Evolutionary conservation across 257 asterid genomes (phyloP).

Genomic region (Marsdenia floribunda): DNA sequence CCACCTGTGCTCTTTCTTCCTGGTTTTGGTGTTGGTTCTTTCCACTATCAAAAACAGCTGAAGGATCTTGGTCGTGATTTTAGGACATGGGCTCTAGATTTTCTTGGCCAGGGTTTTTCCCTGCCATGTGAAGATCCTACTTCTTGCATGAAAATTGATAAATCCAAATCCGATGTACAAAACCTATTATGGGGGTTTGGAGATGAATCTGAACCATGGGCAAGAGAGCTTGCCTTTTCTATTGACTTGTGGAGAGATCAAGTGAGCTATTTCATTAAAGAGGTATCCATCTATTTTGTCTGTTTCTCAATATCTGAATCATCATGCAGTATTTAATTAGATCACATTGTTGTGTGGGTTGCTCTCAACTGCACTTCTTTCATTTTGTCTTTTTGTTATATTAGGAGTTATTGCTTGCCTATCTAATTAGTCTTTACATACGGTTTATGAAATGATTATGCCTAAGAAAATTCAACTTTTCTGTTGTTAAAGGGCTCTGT

Average conservation of each 20-base stretch:
- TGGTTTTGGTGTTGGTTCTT: slow-evolving; percentile 95
- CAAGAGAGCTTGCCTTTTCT: slow-evolving; percentile 74
- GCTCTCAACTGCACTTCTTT: neutral
- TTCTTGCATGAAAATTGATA: slow-evolving; percentile 22
- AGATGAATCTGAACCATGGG: slow-evolving; percentile 82
- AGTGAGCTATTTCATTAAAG: slow-evolving; percentile 67
- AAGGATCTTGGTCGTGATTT: slow-evolving; percentile 87
- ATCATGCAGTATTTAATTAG: neutral
- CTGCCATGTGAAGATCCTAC: slow-evolving; percentile 85
- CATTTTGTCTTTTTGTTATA: neutral
- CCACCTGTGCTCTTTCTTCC: slow-evolving; percentile 87
- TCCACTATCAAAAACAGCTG: slow-evolving; percentile 84
- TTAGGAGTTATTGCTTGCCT: neutral
- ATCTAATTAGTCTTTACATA: neutral
- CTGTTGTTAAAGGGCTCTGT: neutral
- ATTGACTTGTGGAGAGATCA: slow-evolving; percentile 88
- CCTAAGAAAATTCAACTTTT: neutral
- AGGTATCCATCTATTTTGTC: slow-evolving; percentile 39
- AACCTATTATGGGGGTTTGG: slow-evolving; percentile 79
- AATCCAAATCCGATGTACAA: slow-evolving; percentile 29
- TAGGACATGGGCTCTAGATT: slow-evolving; percentile 77
- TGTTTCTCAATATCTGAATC: slow-evolving; percentile 5
- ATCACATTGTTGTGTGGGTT: neutral
- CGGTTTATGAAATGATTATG: neutral
- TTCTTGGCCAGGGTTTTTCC: slow-evolving; percentile 89